Evolutionary conservation across 768 basidiomycete genomes (phyloP), one percentile per base, ranked within the genome.

Genomic region (Xerocomellus intermedius): DNA sequence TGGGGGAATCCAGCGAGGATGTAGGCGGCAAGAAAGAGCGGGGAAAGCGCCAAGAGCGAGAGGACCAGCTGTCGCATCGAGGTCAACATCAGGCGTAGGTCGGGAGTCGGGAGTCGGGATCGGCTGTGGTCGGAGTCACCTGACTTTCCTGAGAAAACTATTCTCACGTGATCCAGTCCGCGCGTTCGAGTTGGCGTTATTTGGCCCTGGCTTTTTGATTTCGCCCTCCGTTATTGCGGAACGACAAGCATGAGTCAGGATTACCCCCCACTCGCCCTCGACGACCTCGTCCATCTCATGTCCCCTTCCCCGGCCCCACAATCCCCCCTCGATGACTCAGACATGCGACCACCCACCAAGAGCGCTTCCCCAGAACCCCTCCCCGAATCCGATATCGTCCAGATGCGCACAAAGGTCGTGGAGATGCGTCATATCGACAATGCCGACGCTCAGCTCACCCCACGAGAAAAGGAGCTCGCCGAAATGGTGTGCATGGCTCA

Each of bases 1-100:
- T 75, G 73, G 2, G 89, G 88, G 63, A 90, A 90, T 1, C 80
- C 77, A 8, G 85, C 78, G 58, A 88, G 71, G 62, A 89, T 73
- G 66, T 87, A 89, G 3, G 78, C 71, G 4, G 78, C 73, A 47
- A 89, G 73, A 42, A 88, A 73, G 26, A 87, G 66, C 16, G 86
- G 81, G 0, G 85, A 83, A 6, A 89, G 64, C 14, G 85, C 65
- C 53, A 89, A 73, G 32, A 90, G 75, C 3, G 81, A 74, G 30
- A 64, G 26, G 26, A 62, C 38, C n/a, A 71, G 56, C 39, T 59
- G 63, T 5, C 60, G 55, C n/a, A 57, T 49, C 37, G 56, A 56
- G n/a, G 36, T 22, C 53, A 62, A 52, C 61, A 60, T 55, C 33
- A n/a, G n/a, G n/a, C n/a, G n/a, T n/a, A n/a, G n/a, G n/a, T n/a